Conservation (phyloP, 345 rosid genomes). For the Bruguiera parviflora region DNA sequence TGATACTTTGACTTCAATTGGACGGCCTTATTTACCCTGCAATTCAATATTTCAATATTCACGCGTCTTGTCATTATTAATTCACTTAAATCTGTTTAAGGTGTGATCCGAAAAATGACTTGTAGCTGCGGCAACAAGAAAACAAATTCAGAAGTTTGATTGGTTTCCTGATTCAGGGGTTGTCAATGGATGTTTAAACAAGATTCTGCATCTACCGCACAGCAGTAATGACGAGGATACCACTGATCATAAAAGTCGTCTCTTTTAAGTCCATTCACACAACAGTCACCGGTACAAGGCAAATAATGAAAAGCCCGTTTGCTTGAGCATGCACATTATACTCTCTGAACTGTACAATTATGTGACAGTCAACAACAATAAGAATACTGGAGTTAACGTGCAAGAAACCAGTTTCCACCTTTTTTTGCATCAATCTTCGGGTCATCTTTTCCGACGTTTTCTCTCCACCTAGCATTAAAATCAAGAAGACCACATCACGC, state of each 20-base stretch:
- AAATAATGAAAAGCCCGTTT: constrained; percentile 14
- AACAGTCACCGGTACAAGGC: constrained; percentile 10
- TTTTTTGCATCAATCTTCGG: neutral
- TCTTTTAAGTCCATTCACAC: constrained; percentile 24
- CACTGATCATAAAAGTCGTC: constrained; percentile 7
- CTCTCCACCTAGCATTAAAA: constrained; percentile 52
- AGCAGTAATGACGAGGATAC: constrained; percentile 11
- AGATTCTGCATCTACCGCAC: constrained; percentile 4
- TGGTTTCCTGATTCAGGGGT: constrained; percentile 3
- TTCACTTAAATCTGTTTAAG: no score
- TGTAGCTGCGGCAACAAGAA: neutral
- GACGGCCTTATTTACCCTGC: no score
- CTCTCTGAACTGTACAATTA: constrained; percentile 44
- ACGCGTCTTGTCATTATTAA: no score
- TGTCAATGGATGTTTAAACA: constrained; percentile 1
- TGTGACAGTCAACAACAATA: constrained; percentile 11
- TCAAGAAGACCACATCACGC: neutral
- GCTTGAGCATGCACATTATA: constrained; percentile 32
- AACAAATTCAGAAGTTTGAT: constrained; percentile 9
- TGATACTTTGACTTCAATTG: no score
- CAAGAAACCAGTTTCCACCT: constrained; percentile 33
- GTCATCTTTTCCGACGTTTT: constrained; percentile 65
- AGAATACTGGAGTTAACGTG: constrained; percentile 19
- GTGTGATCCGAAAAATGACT: neutral
- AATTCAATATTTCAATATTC: no score